These are phyloP conservation scores for Aspergillus cavernicola DNA, from an alignment of 495 filamentous ascomycete genomes.

Conservation along the genomic window DNA sequence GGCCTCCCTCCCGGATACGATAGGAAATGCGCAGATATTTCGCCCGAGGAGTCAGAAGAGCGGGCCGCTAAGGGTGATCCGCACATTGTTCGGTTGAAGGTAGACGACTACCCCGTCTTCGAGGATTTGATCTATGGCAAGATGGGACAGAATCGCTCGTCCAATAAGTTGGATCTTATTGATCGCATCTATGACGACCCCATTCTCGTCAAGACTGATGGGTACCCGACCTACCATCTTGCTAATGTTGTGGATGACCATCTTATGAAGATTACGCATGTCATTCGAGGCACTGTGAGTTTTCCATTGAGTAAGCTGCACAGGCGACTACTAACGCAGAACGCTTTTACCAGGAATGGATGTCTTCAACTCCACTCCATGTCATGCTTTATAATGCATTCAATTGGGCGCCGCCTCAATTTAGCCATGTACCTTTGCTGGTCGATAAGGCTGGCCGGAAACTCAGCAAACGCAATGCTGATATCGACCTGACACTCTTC, in stretches of 20 bases:
- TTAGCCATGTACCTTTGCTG: slow-evolving; percentile 86
- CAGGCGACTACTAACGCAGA: not conserved
- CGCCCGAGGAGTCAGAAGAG: slow-evolving; percentile 61
- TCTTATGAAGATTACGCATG: slow-evolving; percentile 90
- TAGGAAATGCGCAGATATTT: slow-evolving; percentile 66
- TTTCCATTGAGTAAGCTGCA: not conserved
- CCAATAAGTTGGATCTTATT: slow-evolving; percentile 40
- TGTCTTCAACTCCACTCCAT: slow-evolving; percentile 88
- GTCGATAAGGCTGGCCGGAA: slow-evolving; percentile 73
- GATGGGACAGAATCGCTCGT: slow-evolving; percentile 48
- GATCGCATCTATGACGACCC: slow-evolving; percentile 65
- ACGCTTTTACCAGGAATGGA: slow-evolving; percentile 65
- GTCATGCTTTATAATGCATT: slow-evolving; percentile 83
- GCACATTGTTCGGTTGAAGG: slow-evolving; percentile 75
- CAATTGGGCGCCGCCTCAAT: slow-evolving; percentile 76
- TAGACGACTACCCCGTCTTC: slow-evolving; percentile 56
- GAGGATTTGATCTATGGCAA: slow-evolving; percentile 74
- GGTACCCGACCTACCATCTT: slow-evolving; percentile 91
- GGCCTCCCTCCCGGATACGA: slow-evolving; percentile 71
- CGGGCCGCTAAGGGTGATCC: slow-evolving; percentile 62
- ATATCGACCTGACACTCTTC: slow-evolving; percentile 67
- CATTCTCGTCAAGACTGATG: slow-evolving; percentile 85
- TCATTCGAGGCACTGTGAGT: slow-evolving; percentile 78
- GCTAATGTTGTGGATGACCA: slow-evolving; percentile 97
- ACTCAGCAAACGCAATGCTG: slow-evolving; percentile 80